Evolutionary conservation across 2,329 filamentous ascomycete species (phyloP).

Genomic region (Penicillium sp.): DNA sequence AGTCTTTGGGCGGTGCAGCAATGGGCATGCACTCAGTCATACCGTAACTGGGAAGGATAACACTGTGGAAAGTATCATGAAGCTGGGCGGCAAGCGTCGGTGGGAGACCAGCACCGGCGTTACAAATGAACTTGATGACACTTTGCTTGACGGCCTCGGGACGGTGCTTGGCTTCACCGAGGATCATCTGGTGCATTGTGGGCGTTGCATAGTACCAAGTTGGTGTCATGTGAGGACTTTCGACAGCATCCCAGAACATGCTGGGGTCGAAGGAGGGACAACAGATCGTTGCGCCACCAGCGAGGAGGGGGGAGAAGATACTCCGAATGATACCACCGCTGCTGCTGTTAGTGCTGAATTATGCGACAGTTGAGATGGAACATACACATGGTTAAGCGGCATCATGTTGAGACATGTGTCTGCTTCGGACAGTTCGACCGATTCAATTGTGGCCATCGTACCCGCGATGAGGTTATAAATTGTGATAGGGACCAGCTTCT

Average conservation of each 20-base stretch:
- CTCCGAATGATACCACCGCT: slow-evolving; percentile 57
- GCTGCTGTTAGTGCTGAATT: background rate
- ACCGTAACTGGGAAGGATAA: slow-evolving; percentile 58
- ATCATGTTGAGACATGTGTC: slow-evolving; percentile 61
- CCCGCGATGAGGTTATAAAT: slow-evolving; percentile 53
- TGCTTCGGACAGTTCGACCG: slow-evolving; percentile 49
- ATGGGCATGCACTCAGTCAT: slow-evolving; percentile 64
- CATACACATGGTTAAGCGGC: slow-evolving; percentile 59
- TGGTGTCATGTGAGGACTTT: slow-evolving; percentile 41
- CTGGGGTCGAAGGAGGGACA: slow-evolving; percentile 56
- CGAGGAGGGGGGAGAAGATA: slow-evolving; percentile 56
- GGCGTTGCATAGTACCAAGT: slow-evolving; percentile 62
- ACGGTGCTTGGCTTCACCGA: slow-evolving; percentile 47
- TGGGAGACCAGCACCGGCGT: slow-evolving; percentile 55
- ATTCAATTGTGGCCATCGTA: slow-evolving; percentile 54
- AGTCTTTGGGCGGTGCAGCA: slow-evolving; percentile 55
- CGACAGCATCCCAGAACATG: slow-evolving; percentile 57
- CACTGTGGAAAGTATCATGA: slow-evolving; percentile 52
- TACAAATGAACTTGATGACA: slow-evolving; percentile 55
- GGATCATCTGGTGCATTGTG: slow-evolving; percentile 57
- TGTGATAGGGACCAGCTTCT: slow-evolving; percentile 58
- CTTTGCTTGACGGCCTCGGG: slow-evolving; percentile 43
- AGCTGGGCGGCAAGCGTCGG: slow-evolving; percentile 53
- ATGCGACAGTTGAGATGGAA: slow-evolving; percentile 4
- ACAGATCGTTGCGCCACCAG: slow-evolving; percentile 56